Conservation (phyloP, 768 basidiomycete genomes). For the Suillus luteus region DNA sequence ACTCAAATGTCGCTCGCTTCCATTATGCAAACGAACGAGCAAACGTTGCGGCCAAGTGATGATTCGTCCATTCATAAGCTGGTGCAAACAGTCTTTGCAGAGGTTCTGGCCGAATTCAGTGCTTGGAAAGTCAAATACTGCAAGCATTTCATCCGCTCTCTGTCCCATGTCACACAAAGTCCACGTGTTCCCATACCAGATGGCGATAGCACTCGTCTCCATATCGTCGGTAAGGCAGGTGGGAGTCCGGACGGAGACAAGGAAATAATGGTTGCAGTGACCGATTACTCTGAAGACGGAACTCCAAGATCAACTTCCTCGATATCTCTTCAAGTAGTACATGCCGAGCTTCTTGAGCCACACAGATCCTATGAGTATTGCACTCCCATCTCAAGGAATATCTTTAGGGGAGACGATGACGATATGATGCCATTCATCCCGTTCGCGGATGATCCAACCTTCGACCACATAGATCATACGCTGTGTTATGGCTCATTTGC, state of each 20-base stretch:
- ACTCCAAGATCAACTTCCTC: background rate
- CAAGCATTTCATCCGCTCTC: conserved; percentile 5
- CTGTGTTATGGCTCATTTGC: conserved; percentile 45
- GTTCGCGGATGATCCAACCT: conserved; percentile 59
- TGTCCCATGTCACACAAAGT: conserved; percentile 1
- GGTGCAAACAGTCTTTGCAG: conserved; percentile 2
- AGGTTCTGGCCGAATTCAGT: background rate
- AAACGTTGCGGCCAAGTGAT: background rate
- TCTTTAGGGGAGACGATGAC: conserved; percentile 60
- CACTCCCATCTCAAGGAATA: conserved; percentile 47
- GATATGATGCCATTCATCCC: conserved; percentile 61
- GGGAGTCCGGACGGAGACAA: background rate
- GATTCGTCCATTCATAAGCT: background rate
- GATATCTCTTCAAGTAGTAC: conserved; percentile 8
- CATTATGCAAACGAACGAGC: background rate
- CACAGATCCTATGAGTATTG: conserved; percentile 57
- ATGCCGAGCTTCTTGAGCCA: conserved; percentile 19
- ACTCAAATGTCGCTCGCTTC: background rate
- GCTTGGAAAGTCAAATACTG: conserved; percentile 8
- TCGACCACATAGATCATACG: conserved; percentile 43
- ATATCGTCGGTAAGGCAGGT: background rate
- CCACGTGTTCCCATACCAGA: background rate
- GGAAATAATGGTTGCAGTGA: background rate
- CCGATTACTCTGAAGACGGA: conserved; percentile 3
- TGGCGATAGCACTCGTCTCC: background rate